Base-by-base conservation (phyloP, 805 yeast genomes). In the Metschnikowia corniflorae region DNA sequence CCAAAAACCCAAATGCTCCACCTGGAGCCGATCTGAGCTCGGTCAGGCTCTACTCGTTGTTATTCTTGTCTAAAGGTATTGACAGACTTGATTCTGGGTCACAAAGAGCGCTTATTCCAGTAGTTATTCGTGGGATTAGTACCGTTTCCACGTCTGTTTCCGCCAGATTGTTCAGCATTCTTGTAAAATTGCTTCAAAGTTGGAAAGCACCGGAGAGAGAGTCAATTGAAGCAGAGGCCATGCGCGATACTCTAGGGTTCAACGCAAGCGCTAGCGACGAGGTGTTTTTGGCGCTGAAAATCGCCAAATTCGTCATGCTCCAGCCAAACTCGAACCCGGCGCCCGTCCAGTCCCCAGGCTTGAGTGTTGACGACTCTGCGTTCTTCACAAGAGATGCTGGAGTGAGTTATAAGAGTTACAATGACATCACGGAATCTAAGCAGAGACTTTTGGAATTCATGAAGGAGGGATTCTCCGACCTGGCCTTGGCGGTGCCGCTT, bases 331-430 rank as follows among this genome's bases (percentile, higher is more conserved):
- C 51, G 0, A 29, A 44, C 6, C 38, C 47, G 38, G 56, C 27
- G 55, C 69, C 33, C 42, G 58, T 37, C 37, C 54, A 40, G 49
- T 70, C 77, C 39, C 87, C 91, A 0, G 95, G 95, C 0, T 59
- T 88, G 34, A 65, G 80, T 10, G 55, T 67, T 0, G 53, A 54
- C 0, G 87, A 82, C 27, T 71, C 75, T 14, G 55, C 74, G 1
- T 86, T 81, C 47, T 76, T 86, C 47, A 81, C 86, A 0, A 71
- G 69, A 36, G 75, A 75, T 44, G 86, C 91, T 2, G 91, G 89
- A 18, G 74, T 79, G 0, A 57, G 73, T 0, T 79, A 75, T 50
- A 74, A 74, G 35, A 40, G 63, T 1, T 61, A 65, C 5, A 68
- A 68, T 0, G 77, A 73, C 14, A 56, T 86, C 27, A 44, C 40